Percentiles rank a stretch among this genome's conserved stretches.
Conservation (phyloP, 1,284 basidiomycete genomes). For the Meira miltonrushii region DNA sequence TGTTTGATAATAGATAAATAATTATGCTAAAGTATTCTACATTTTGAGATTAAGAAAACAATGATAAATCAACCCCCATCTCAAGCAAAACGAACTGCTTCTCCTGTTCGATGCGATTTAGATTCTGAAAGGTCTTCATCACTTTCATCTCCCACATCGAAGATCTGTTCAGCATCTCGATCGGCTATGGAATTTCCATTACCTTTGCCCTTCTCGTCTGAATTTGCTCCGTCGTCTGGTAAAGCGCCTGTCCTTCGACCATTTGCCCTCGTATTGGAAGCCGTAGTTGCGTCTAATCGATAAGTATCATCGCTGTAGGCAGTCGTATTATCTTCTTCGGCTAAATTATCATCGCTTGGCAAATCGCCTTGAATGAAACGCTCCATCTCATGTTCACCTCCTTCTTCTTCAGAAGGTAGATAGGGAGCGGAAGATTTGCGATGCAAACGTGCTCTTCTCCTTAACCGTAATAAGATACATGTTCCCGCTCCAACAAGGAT, state of each 20-base stretch:
- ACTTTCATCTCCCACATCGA: constrained; percentile 56
- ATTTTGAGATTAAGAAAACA: too few relatives aligned
- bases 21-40: too few relatives aligned
- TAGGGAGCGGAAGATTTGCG: constrained; percentile 61
- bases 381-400: constrained; percentile 29
- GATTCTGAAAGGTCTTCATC: constrained; percentile 15
- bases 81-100: too few relatives aligned
- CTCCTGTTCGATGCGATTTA: too few relatives aligned
- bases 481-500: constrained; percentile 66
- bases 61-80: too few relatives aligned
- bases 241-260: background rate
- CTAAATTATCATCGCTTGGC: background rate
- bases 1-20: too few relatives aligned
- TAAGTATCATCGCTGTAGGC: constrained; percentile 1
- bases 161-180: constrained; percentile 51
- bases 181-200: background rate
- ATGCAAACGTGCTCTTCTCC: constrained; percentile 53
- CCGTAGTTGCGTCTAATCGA: constrained; percentile 1
- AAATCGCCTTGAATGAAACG: constrained; percentile 17
- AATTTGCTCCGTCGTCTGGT: background rate
- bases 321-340: constrained; percentile 8
- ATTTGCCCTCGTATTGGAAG: background rate
- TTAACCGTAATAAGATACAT: constrained; percentile 68
- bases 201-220: background rate
- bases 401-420: constrained; percentile 42